Percentiles rank a stretch among this genome's conserved stretches.
Conservation (phyloP, 805 yeast species). For the Clavispora carvajalis region DNA sequence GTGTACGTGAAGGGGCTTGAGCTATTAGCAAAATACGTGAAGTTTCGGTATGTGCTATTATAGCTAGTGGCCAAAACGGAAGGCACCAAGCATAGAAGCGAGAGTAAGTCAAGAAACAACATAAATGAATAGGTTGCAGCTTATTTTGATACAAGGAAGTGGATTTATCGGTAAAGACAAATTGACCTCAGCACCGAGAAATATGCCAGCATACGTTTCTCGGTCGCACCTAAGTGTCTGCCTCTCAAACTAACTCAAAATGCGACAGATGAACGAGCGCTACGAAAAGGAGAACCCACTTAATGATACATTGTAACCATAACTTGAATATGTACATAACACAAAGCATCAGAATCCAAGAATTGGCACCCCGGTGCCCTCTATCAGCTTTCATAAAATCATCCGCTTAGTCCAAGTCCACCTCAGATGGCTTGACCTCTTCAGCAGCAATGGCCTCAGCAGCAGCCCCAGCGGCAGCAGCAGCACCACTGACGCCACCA, state of each 20-base stretch:
- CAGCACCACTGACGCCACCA: constrained; percentile 19
- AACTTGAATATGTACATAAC: constrained; percentile 1
- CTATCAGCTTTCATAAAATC: background rate
- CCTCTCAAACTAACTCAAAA: too few relatives aligned
- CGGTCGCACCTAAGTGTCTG: too few relatives aligned
- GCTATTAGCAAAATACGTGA: constrained; percentile 3
- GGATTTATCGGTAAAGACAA: too few relatives aligned
- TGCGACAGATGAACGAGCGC: too few relatives aligned
- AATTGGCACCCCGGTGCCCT: constrained; percentile 1
- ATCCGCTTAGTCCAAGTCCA: constrained; percentile 13
- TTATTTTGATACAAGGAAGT: too few relatives aligned
- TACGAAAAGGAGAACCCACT: background rate
- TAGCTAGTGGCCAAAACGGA: background rate
- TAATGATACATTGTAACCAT: background rate
- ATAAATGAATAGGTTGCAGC: background rate
- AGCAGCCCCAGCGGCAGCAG: constrained; percentile 21
- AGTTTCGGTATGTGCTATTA: background rate
- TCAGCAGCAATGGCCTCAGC: constrained; percentile 11
- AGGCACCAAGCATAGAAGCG: background rate
- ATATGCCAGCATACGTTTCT: too few relatives aligned
- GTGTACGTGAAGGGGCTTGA: constrained; percentile 4
- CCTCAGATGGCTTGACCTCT: constrained; percentile 14
- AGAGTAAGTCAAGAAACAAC: background rate
- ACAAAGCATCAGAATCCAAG: constrained; percentile 1
- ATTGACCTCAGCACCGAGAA: too few relatives aligned